These are phyloP conservation scores for Xylariaceae sp. DNA, from an alignment of 2,329 filamentous ascomycete species.

Conservation along the genomic window DNA sequence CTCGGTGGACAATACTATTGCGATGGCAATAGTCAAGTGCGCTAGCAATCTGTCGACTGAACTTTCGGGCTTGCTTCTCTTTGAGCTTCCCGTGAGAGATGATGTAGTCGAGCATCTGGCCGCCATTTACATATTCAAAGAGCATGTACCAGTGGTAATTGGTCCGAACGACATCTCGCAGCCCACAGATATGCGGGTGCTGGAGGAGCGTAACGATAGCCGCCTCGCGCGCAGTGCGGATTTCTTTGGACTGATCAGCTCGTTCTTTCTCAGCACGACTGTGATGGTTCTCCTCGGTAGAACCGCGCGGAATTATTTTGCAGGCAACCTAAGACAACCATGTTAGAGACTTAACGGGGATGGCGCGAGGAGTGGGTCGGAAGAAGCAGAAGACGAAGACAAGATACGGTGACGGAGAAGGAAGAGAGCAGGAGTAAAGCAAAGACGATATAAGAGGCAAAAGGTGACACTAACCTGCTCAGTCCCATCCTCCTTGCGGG, in stretches of 20 bases:
- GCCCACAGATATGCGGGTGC: conserved; percentile 92
- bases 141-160: conserved; percentile 99
- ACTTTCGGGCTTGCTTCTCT: conserved; percentile 97
- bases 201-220: conserved; percentile 92
- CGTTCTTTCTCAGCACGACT: conserved; percentile 71
- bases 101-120: conserved; percentile 99
- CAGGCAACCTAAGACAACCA: conserved; percentile 67
- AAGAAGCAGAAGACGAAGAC: background rate
- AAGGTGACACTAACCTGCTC: conserved; percentile 65
- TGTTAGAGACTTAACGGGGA: conserved; percentile 19
- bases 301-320: conserved; percentile 91
- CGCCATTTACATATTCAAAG: conserved; percentile 97
- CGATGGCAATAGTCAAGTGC: conserved; percentile 95
- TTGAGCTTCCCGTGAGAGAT: conserved; percentile 96
- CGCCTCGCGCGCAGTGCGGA: conserved; percentile 88
- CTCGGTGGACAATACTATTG: conserved; percentile 96
- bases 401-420: background rate
- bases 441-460: conserved; percentile 9
- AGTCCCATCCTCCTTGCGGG: conserved; percentile 79
- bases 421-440: conserved; percentile 6
- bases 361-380: background rate
- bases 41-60: conserved; percentile 93
- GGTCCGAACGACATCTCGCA: conserved; percentile 91
- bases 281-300: conserved; percentile 76
- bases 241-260: conserved; percentile 93